Evolutionary conservation across 768 basidiomycete genomes (phyloP).

Genomic region (Lactifluus piperatus): DNA sequence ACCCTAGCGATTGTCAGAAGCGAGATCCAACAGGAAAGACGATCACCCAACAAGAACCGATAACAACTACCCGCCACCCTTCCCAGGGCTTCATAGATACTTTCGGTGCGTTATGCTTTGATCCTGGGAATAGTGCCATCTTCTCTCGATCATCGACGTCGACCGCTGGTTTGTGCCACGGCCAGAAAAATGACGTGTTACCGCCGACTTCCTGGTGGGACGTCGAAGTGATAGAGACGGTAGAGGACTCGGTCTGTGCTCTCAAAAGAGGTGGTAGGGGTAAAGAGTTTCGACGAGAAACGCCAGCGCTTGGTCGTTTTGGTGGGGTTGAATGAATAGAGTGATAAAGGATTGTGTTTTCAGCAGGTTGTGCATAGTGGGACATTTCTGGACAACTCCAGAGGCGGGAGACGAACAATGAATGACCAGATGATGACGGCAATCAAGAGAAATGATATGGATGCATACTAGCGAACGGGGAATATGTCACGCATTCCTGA

Average conservation of each 20-base stretch:
- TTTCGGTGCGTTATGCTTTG: not conserved
- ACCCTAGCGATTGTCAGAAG: slow-evolving; percentile 36
- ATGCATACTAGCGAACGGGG: not conserved
- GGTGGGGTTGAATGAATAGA: slow-evolving; percentile 13
- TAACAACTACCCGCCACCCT: slow-evolving; percentile 47
- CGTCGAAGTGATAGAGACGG: not conserved
- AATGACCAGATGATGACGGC: not conserved
- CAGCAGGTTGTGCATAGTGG: not conserved
- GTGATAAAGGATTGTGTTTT: slow-evolving; percentile 16
- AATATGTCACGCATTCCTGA: slow-evolving; percentile 11
- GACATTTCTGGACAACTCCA: slow-evolving; percentile 7
- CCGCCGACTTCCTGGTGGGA: not conserved
- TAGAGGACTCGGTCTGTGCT: slow-evolving; percentile 5
- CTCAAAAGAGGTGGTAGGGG: slow-evolving; percentile 13
- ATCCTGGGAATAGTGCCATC: slow-evolving; percentile 12
- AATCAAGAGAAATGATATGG: not conserved
- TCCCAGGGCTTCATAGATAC: slow-evolving; percentile 25
- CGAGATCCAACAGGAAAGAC: not conserved
- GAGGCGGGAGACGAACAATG: not conserved
- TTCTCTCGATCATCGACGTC: slow-evolving; percentile 15
- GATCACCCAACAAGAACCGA: slow-evolving; percentile 42
- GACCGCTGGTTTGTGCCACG: slow-evolving; percentile 3
- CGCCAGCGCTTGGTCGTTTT: slow-evolving; percentile 17
- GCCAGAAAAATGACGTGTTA: slow-evolving; percentile 4
- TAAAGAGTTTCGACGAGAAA: slow-evolving; percentile 9